Percentiles rank a stretch among this genome's conserved stretches.
phyloP scores from a whole-genome alignment of 2,329 filamentous ascomycete species.

The Trichoderma afroharzianum region DNA sequence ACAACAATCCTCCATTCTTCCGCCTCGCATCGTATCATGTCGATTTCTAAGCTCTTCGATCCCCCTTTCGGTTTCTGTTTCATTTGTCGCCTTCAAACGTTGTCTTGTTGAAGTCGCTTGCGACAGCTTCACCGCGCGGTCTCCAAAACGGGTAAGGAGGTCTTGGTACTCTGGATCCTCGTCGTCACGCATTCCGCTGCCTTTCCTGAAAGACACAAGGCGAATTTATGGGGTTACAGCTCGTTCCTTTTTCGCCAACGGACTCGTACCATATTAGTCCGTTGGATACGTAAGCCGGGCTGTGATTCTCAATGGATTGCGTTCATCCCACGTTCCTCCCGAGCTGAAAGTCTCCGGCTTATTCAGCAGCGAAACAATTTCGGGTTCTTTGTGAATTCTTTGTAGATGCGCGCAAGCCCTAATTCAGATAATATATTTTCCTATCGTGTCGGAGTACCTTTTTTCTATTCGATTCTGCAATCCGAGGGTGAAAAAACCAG shows the following conservation, averaged over 20 bases:
- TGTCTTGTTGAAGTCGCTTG: too few relatives aligned
- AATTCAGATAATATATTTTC: background rate
- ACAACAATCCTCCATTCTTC: background rate
- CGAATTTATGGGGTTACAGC: background rate
- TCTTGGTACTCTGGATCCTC: background rate
- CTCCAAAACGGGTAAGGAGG: background rate
- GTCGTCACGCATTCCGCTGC: background rate
- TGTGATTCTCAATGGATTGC: background rate
- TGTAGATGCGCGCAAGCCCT: background rate
- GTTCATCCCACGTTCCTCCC: background rate
- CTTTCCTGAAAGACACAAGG: background rate
- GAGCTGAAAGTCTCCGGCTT: background rate
- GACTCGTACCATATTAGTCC: background rate
- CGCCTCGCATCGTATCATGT: background rate
- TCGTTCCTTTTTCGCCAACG: background rate
- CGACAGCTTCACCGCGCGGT: constrained; percentile 5
- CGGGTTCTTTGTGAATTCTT: background rate
- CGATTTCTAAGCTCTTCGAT: background rate
- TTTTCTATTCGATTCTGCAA: background rate
- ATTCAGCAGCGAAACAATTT: background rate
- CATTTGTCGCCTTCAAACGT: background rate
- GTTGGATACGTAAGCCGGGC: background rate
- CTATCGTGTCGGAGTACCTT: accelerated
- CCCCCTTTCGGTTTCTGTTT: background rate
- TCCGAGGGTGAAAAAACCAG: background rate